Evolutionary conservation across 139 green algal species (phyloP), one percentile per base, ranked within the genome.

Genomic region (Closterium sp.): DNA sequence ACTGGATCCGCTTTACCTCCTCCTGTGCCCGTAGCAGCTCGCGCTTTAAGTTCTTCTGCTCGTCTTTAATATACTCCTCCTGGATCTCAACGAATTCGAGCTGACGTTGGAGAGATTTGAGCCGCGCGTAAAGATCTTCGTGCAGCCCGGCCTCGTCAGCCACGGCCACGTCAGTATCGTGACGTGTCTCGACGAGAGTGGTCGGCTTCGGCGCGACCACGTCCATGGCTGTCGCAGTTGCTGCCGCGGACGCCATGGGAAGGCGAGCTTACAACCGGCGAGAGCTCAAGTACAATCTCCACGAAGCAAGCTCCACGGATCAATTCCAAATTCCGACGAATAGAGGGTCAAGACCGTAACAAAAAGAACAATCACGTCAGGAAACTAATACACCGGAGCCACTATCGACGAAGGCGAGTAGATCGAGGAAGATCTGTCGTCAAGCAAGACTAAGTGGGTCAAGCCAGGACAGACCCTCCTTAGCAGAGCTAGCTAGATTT

Each of bases 41-140:
- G 9, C 97, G 96, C 96, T 99, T 99, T 25, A 99, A 95, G 94
- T 98, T 99, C 84, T 97, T 97, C 93, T 99, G 97, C 94, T 99
- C 98, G 94, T 99, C 98, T 90, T 99, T 99, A 94, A 99, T 99
- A 94, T 99, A 99, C 89, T 99, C 98, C 95, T 99, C 98, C 96
- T 99, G 98, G 43, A 99, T 99, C 33, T 99, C 98, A 32, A 98
- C 76, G 90, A 99, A 99, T 95, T 99, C 98, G 4, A 99, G 95
- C 94, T 99, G 96, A 7, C 97, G 93, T 93, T 99, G 97, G 36
- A 99, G 93, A 5, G 93, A 97, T 95, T 99, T 99, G 2, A 99
- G 94, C 25, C 94, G 16, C 12, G 92, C 36, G 89, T 96, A 96
- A 10, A 96, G 87, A 84, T 96, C 95, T 83, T 94, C 92, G 28